phyloP scores from a whole-genome alignment of 2,329 filamentous ascomycete species.

The Pseudogymnoascus sp. region DNA sequence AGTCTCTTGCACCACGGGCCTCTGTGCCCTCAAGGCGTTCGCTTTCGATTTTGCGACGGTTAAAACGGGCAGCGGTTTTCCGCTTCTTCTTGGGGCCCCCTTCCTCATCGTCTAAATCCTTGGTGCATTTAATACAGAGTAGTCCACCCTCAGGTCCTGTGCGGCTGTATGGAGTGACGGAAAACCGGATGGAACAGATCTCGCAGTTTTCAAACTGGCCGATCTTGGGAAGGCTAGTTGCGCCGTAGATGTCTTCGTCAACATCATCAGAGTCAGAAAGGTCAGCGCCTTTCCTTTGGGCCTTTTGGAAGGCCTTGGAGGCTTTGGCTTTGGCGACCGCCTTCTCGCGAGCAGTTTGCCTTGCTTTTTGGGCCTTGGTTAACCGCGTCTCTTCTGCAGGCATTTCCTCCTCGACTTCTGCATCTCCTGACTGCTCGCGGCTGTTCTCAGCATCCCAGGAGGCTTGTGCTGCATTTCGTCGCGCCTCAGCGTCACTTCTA shows the following conservation, averaged over 20 bases:
- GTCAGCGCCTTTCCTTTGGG: conserved; percentile 23
- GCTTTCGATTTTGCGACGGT: conserved; percentile 72
- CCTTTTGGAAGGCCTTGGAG: conserved; percentile 49
- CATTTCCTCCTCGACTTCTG: conserved; percentile 40
- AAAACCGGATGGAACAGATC: conserved; percentile 79
- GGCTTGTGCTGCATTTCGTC: conserved; percentile 36
- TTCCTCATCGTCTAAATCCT: conserved; percentile 60
- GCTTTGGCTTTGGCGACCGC: conserved; percentile 57
- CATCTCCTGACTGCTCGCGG: conserved; percentile 28
- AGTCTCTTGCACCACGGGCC: conserved; percentile 56
- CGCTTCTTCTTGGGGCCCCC: conserved; percentile 53
- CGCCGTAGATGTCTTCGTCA: conserved; percentile 29
- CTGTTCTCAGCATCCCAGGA: conserved; percentile 18
- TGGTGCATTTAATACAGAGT: conserved; percentile 77
- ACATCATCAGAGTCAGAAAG: conserved; percentile 36
- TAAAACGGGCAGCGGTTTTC: conserved; percentile 47
- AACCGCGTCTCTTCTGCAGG: conserved; percentile 12
- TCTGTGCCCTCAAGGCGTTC: conserved; percentile 72
- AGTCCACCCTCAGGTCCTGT: conserved; percentile 75
- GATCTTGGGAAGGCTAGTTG: conserved; percentile 50
- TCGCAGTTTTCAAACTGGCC: conserved; percentile 88
- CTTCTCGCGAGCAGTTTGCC: conserved; percentile 40
- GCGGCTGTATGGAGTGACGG: conserved; percentile 83
- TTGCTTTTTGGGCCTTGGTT: conserved; percentile 26
- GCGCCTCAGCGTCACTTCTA: conserved; percentile 41